Evolutionary conservation across 129 eudicot species (phyloP).

Genomic region (Pulicaria dysenterica): DNA sequence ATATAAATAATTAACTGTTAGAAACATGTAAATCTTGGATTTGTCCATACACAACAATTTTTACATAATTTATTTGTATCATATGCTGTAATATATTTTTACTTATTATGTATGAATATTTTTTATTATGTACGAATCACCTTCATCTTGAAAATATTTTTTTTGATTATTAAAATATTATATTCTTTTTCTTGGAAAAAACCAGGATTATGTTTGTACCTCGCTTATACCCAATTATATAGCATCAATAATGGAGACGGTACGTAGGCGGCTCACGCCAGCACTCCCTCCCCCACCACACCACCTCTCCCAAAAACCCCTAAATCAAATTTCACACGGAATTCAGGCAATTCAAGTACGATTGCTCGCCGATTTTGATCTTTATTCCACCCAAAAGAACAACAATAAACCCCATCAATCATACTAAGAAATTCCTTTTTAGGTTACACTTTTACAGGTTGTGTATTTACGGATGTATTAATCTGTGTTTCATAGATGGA

Average conservation of each 20-base stretch:
- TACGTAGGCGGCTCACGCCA: conserved; percentile 48
- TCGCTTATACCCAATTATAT: conserved; percentile 32
- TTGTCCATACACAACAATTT: too few species aligned
- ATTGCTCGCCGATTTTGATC: background rate
- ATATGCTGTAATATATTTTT: too few species aligned
- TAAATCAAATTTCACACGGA: conserved; percentile 2
- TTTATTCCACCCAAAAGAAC: background rate
- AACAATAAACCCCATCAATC: background rate
- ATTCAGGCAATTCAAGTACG: conserved; percentile 20
- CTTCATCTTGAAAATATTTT: too few species aligned
- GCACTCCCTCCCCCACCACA: conserved; percentile 24
- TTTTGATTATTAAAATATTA: background rate
- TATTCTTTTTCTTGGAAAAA: background rate
- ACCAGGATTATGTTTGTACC: conserved; percentile 20
- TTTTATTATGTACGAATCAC: too few species aligned
- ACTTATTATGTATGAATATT: too few species aligned
- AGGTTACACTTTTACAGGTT: background rate
- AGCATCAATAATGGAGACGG: conserved; percentile 38
- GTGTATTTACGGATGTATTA: conserved; percentile 4
- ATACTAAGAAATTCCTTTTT: background rate
- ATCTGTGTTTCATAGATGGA: conserved; percentile 25
- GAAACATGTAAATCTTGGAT: too few species aligned
- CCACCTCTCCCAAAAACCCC: conserved; percentile 18
- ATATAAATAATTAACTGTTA: too few species aligned
- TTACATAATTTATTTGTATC: too few species aligned